phyloP scores from a whole-genome alignment of 208 protist genomes.

The Leishmania lainsoni region DNA sequence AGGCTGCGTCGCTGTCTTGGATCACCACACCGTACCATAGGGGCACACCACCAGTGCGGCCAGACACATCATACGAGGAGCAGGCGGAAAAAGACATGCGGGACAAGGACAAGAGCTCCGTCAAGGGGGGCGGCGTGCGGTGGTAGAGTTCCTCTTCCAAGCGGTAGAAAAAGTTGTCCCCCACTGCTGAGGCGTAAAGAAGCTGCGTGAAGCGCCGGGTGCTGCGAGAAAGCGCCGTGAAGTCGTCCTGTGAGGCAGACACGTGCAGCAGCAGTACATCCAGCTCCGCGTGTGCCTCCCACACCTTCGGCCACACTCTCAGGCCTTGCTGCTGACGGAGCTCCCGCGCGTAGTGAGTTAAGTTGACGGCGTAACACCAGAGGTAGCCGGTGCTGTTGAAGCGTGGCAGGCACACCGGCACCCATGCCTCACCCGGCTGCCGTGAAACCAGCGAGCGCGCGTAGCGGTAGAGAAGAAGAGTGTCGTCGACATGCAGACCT shows the following conservation, averaged over 20 bases:
- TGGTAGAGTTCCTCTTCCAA: conserved; percentile 32
- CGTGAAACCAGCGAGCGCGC: conserved; percentile 41
- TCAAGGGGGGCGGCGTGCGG: conserved; percentile 18
- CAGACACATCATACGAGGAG: not conserved
- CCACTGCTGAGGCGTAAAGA: conserved; percentile 23
- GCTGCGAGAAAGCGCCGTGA: conserved; percentile 25
- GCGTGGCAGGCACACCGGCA: conserved; percentile 70
- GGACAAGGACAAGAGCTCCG: conserved; percentile 23
- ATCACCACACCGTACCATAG: conserved; percentile 36
- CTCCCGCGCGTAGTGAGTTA: conserved; percentile 24
- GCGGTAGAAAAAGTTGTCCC: conserved; percentile 22
- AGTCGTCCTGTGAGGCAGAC: conserved; percentile 43
- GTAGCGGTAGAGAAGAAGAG: conserved; percentile 68
- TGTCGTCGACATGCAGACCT: conserved; percentile 53
- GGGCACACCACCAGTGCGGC: conserved; percentile 9
- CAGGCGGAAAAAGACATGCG: not conserved
- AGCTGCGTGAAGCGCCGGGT: conserved; percentile 17
- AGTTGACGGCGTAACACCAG: conserved; percentile 70
- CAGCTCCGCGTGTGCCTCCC: conserved; percentile 16
- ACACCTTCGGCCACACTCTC: conserved; percentile 23
- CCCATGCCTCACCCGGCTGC: conserved; percentile 72
- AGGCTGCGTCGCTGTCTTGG: conserved; percentile 14
- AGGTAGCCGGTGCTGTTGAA: conserved; percentile 80
- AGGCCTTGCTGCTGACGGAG: conserved; percentile 14
- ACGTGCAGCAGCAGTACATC: conserved; percentile 56